Conservation (phyloP, 495 filamentous ascomycete species). For the Tirmania nivea region DNA sequence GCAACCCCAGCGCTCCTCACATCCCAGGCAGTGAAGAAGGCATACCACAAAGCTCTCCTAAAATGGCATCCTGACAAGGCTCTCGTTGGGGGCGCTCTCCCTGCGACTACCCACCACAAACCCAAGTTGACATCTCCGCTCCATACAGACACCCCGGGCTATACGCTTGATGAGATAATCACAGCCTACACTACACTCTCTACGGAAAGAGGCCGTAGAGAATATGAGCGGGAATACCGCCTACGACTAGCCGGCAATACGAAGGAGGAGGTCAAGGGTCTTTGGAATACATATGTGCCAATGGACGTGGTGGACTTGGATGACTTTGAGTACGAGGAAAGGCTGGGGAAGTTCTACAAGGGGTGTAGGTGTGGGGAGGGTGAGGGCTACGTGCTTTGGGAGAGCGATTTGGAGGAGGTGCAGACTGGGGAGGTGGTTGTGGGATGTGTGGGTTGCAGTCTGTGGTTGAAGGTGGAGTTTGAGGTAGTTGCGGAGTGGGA, state of each 20-base stretch:
- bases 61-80: constrained; percentile 64
- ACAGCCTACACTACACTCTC: constrained; percentile 51
- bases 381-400: constrained; percentile 44
- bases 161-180: constrained; percentile 57
- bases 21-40: constrained; percentile 29
- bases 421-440: constrained; percentile 48
- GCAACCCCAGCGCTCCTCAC: constrained; percentile 22
- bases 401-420: constrained; percentile 44
- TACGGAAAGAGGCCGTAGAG: constrained; percentile 30
- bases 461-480: constrained; percentile 60
- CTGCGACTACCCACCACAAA: constrained; percentile 2
- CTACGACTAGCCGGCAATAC: constrained; percentile 5
- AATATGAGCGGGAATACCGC: constrained; percentile 34
- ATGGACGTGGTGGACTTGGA: constrained; percentile 62
- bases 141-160: constrained; percentile 18
- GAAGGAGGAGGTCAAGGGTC: constrained; percentile 20
- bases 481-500: constrained; percentile 31
- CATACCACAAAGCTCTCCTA: constrained; percentile 61
- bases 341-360: constrained; percentile 35
- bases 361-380: constrained; percentile 64
- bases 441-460: constrained; percentile 60
- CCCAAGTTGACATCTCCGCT: constrained; percentile 3
- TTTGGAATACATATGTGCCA: constrained; percentile 36
- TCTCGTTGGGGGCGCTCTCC: background rate
- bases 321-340: constrained; percentile 33